These are phyloP conservation scores for Triticum aestivum DNA, from an alignment of 176 grass and related monocot genomes.

Conservation along the genomic window DNA sequence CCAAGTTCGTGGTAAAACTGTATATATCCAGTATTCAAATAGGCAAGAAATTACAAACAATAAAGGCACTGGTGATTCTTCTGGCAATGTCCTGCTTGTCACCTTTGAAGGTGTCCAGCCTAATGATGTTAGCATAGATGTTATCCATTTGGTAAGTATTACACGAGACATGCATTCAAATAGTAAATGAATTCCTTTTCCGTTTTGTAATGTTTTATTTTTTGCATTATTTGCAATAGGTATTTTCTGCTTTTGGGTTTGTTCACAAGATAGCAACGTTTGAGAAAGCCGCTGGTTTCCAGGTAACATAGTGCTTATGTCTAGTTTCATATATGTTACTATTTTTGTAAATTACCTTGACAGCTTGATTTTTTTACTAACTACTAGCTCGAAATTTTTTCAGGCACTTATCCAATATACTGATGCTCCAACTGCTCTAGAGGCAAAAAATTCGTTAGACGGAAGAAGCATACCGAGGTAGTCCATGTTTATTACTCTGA, in stretches of 20 bases:
- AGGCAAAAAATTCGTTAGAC: constrained; percentile 87
- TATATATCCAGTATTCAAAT: constrained; percentile 95
- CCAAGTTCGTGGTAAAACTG: constrained; percentile 95
- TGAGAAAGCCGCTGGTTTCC: constrained; percentile 98
- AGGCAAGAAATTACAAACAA: constrained; percentile 95
- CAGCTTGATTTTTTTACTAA: too few species aligned
- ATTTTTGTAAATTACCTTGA: constrained; percentile 4
- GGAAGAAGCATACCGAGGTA: constrained; percentile 99
- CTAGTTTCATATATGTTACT: background rate
- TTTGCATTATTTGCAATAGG: constrained; percentile 38
- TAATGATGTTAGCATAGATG: constrained; percentile 91
- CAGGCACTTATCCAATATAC: constrained; percentile 96
- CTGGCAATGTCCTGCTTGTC: constrained; percentile 87
- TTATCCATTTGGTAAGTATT: constrained; percentile 88
- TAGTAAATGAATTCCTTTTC: background rate
- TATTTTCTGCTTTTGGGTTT: constrained; percentile 97
- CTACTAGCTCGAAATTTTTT: constrained; percentile 32
- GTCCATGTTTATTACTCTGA: constrained; percentile 4
- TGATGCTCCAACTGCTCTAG: constrained; percentile 82
- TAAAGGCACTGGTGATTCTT: constrained; percentile 72
- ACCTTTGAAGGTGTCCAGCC: constrained; percentile 85
- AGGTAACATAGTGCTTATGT: constrained; percentile 47
- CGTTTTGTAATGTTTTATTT: background rate
- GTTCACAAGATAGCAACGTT: constrained; percentile 99
- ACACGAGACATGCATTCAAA: background rate